Percentiles rank a stretch among this genome's conserved stretches.
These are phyloP conservation scores for Mycena pura DNA, from an alignment of 768 basidiomycete species.

Conservation along the genomic window DNA sequence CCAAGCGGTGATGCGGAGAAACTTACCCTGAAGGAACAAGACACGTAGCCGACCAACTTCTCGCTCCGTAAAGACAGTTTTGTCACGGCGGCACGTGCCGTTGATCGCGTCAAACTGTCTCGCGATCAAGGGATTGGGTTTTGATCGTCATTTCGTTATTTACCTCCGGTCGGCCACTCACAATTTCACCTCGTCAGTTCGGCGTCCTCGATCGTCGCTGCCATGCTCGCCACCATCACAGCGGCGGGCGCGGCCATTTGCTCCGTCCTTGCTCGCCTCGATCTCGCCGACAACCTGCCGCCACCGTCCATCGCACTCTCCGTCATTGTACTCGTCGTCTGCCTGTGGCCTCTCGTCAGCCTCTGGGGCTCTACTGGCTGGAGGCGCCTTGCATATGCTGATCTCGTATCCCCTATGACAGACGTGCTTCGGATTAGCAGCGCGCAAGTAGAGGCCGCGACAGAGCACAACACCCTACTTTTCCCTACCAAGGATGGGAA, in stretches of 20 bases:
- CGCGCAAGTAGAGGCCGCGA: neutral
- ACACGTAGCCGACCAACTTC: no score
- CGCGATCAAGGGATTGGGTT: conserved; percentile 6
- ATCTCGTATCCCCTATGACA: neutral
- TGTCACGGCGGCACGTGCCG: conserved; percentile 1
- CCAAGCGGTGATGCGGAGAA: no score
- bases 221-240: conserved; percentile 9
- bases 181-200: neutral
- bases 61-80: conserved; percentile 1
- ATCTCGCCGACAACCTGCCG: neutral
- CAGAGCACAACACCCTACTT: neutral
- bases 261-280: neutral
- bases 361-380: neutral
- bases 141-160: neutral
- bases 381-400: neutral
- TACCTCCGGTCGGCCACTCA: neutral
- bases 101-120: no score
- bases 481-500: neutral
- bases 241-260: neutral
- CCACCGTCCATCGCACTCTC: neutral
- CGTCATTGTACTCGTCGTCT: neutral
- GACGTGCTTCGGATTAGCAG: neutral
- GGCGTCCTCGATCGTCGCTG: conserved; percentile 7
- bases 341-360: neutral
- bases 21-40: no score